Evolutionary conservation across 2,329 filamentous ascomycete species (phyloP), one percentile per base, ranked within the genome.

Genomic region (Diaporthe capsici): DNA sequence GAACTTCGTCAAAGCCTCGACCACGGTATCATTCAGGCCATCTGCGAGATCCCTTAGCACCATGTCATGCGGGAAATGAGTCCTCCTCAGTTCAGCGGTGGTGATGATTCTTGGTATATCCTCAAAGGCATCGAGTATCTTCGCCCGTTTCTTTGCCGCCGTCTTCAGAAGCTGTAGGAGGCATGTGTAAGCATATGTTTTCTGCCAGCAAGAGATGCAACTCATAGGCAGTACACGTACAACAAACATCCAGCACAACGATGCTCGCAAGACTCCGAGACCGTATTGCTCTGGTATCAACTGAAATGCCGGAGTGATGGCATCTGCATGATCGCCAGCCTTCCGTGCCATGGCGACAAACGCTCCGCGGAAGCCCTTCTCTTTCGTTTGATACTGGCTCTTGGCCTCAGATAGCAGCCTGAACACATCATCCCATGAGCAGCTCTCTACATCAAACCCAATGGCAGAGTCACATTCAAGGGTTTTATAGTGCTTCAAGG

Each of bases 261-360:
- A 28, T 25, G 60, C 39, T 22, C 60, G 60, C 10, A 65, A 31
- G 25, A 65, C 44, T 8, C 22, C n/a, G n/a, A 65, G 60, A 20
- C 60, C 60, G 47, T 47, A 65, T 17, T 47, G n/a, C 3, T 65
- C 60, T 10, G 60, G 60, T 44, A 65, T 65, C 13, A 47, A 2
- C 20, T 65, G 60, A n/a, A 65, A 44, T 31, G 60, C 60, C 12
- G 60, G 60, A 20, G n/a, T 47, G 3, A 65, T 31, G 6, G 60
- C n/a, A 47, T 65, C 60, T 6, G 60, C 39, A 47, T 65, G 60
- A 31, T 65, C 60, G 25, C 60, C 60, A 44, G 60, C 60, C 39
- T 65, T 65, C 6, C 60, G 60, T 47, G 28, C 25, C 10, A 65
- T 20, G n/a, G 28, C 42, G 13, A 25, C n/a, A 31, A 65, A 42